These are phyloP conservation scores for Oxalis stricta DNA, from an alignment of 441 rosid species.

Conservation along the genomic window DNA sequence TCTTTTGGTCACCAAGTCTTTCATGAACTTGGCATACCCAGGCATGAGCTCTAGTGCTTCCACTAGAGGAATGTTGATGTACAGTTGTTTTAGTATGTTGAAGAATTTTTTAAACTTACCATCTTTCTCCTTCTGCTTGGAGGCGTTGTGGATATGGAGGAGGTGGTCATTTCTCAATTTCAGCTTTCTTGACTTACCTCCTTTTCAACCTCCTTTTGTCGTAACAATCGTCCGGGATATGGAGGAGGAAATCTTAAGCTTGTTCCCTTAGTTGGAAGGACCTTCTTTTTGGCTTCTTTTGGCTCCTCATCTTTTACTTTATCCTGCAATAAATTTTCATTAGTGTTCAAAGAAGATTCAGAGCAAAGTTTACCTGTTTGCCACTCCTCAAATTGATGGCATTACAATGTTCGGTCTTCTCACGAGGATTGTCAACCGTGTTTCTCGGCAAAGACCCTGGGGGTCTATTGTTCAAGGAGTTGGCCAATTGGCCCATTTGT, in stretches of 20 bases:
- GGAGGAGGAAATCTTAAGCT: too few species aligned
- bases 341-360: neutral
- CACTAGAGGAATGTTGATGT: neutral
- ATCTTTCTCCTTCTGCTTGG: neutral
- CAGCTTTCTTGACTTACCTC: too few species aligned
- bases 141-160: too few species aligned
- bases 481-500: neutral
- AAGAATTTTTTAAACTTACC: neutral
- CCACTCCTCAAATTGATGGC: neutral
- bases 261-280: too few species aligned
- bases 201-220: too few species aligned
- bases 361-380: neutral
- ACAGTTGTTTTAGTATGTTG: neutral
- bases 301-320: neutral
- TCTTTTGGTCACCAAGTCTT: neutral
- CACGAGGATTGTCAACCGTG: neutral
- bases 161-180: too few species aligned
- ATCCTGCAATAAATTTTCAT: neutral
- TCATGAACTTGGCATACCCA: neutral
- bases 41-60: neutral
- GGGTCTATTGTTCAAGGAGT: neutral
- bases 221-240: too few species aligned
- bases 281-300: too few species aligned
- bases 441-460: neutral
- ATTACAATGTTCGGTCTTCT: neutral